Evolutionary conservation across 495 filamentous ascomycete genomes (phyloP), one percentile per base, ranked within the genome.

Genomic region (Cercophora newfieldiana): DNA sequence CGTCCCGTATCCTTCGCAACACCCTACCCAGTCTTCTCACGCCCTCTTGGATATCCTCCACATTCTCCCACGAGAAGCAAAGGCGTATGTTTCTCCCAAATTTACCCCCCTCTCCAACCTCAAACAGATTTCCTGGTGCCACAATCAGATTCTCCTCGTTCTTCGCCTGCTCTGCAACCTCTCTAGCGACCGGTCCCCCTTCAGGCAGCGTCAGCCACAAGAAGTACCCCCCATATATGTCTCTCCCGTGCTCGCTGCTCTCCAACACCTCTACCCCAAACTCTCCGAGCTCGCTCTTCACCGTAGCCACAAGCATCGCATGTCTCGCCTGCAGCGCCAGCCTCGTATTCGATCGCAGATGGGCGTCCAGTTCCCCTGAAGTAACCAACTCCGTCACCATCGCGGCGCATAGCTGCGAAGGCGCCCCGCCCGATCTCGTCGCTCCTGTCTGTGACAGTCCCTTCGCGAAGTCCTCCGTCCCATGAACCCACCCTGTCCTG

Each of bases 401-500:
- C 0, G 89, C 86, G 0, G 92, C 88, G 0, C 81, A 80, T 2
- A 93, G 72, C 68, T 95, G 91, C 18, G 86, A 89, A 0, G 91
- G 90, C 7, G 90, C 88, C 16, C 92, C 92, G 44, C 93, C 92
- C 4, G 90, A 93, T 31, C 84, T 80, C 29, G 87, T 86, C 2
- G 84, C 85, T 21, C 90, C 91, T 68, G 88, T 91, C 80, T 90
- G 87, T 7, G 88, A 84, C 3, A 92, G 68, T 0, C 90, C 91
- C 70, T 82, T 81, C 0, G 86, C 86, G 62, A 96, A 81, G 59
- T 88, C 90, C 21, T 82, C 75, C 3, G 89, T 86, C 18, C 82
- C 88, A 72, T 97, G 93, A 0, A 86, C 84, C 93, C 93, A 97
- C 21, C 93, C 93, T 1, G 89, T 92, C 31, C 93, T 80, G 37